Conservation (phyloP, 495 filamentous ascomycete genomes). For the Penicillium cosmopolitanum region DNA sequence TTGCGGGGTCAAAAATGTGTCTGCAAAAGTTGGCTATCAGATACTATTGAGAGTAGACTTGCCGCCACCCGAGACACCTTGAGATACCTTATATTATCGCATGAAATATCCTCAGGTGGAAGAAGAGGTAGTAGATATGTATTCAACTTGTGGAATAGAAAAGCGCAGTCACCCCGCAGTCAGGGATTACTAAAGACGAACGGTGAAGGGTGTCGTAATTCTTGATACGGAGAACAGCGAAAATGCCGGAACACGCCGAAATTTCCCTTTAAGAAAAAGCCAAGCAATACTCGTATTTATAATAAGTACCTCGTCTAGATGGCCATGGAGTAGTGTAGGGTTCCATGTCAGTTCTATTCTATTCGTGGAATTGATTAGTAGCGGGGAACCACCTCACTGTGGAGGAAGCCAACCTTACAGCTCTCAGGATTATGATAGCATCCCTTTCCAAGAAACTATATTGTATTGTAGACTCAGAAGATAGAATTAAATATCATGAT, state of each 20-base stretch:
- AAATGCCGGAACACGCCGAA: conserved; percentile 1
- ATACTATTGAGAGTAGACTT: not conserved
- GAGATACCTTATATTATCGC: not conserved
- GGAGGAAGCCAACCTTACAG: no score
- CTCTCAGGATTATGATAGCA: not conserved
- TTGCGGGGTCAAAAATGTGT: not conserved
- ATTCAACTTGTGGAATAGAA: no score
- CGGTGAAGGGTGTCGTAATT: not conserved
- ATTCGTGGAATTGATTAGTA: no score
- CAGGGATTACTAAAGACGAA: not conserved
- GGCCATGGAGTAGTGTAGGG: not conserved
- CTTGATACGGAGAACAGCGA: not conserved
- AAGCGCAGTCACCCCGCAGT: not conserved
- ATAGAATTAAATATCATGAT: not conserved
- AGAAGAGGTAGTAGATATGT: no score
- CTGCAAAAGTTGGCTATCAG: not conserved
- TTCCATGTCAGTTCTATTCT: not conserved
- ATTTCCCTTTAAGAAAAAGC: not conserved
- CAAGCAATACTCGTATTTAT: not conserved
- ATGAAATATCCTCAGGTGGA: not conserved
- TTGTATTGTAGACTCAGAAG: not conserved
- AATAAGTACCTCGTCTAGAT: not conserved
- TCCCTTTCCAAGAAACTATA: not conserved
- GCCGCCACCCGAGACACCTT: not conserved
- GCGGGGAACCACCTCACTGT: not conserved